phyloP scores from a whole-genome alignment of 805 yeast species.

The Saccharomycopsis fodiens region DNA sequence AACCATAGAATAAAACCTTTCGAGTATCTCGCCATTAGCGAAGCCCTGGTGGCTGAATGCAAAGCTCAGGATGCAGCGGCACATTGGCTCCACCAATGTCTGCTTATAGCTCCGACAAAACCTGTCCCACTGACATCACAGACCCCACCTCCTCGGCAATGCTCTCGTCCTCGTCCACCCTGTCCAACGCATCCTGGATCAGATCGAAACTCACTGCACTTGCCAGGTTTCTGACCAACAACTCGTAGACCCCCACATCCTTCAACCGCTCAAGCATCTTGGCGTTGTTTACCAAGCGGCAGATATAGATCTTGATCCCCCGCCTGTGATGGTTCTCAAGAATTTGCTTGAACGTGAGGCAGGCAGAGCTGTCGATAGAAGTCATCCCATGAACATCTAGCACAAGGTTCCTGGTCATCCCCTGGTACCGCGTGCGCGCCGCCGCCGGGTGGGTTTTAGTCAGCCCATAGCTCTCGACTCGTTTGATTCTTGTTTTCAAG shows the following conservation, averaged over 20 bases:
- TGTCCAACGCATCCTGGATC: slow-evolving; percentile 48
- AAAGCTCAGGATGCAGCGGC: too few species aligned
- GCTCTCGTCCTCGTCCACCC: slow-evolving; percentile 1
- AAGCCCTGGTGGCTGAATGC: too few species aligned
- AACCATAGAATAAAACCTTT: too few species aligned
- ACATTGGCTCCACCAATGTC: too few species aligned
- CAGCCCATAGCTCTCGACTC: slow-evolving; percentile 75
- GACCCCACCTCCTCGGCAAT: background rate
- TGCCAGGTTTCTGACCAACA: slow-evolving; percentile 23
- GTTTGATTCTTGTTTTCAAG: slow-evolving; percentile 52
- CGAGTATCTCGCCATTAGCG: too few species aligned
- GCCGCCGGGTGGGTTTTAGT: slow-evolving; percentile 68
- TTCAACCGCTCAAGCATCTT: slow-evolving; percentile 42
- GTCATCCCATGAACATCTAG: slow-evolving; percentile 82
- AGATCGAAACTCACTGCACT: slow-evolving; percentile 32
- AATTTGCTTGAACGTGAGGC: slow-evolving; percentile 61
- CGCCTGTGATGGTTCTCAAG: slow-evolving; percentile 46
- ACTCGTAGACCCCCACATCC: slow-evolving; percentile 46
- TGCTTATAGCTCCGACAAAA: background rate
- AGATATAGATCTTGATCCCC: slow-evolving; percentile 49
- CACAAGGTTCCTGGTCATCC: slow-evolving; percentile 48
- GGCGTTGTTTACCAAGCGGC: slow-evolving; percentile 46
- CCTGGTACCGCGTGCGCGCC: slow-evolving; percentile 39
- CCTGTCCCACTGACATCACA: background rate
- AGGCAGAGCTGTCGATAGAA: slow-evolving; percentile 70